A percentile compares a stretch with the other conserved stretches of the same genome.
These are phyloP conservation scores for Taphrina pruni DNA, from an alignment of 1,139 yeast species.

Conservation along the genomic window DNA sequence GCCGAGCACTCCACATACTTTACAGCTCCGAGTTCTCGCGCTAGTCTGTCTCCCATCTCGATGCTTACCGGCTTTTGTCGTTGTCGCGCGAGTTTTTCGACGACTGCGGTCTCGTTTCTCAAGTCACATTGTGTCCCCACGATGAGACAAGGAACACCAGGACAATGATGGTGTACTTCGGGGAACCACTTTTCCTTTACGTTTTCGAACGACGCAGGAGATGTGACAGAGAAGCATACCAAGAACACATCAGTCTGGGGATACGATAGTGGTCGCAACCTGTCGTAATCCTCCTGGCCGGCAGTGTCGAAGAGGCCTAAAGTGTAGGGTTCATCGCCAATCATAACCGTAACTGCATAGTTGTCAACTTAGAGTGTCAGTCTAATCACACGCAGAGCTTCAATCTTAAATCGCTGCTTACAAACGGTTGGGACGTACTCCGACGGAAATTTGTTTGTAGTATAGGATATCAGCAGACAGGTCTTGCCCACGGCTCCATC, in stretches of 20 bases:
- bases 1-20: conserved; percentile 98
- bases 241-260: conserved; percentile 96
- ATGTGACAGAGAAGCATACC: conserved; percentile 91
- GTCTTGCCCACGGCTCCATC: conserved; percentile 98
- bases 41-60: conserved; percentile 89
- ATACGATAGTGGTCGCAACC: conserved; percentile 92
- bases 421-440: conserved; percentile 84
- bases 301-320: conserved; percentile 97
- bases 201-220: conserved; percentile 97
- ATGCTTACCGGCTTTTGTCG: conserved; percentile 83
- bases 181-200: conserved; percentile 99
- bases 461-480: conserved; percentile 85
- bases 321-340: conserved; percentile 97
- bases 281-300: conserved; percentile 98
- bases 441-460: conserved; percentile 84
- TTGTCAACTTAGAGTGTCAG: conserved; percentile 65
- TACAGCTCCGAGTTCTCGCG: conserved; percentile 91
- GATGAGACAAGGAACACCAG: conserved; percentile 93
- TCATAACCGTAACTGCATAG: conserved; percentile 97
- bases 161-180: conserved; percentile 97
- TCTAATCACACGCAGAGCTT: neutral
- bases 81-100: conserved; percentile 88
- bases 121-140: conserved; percentile 96
- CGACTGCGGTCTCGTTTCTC: conserved; percentile 88
- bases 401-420: conserved; percentile 1